phyloP scores from a whole-genome alignment of 176 grass and related monocot species.

The Typha latifolia region DNA sequence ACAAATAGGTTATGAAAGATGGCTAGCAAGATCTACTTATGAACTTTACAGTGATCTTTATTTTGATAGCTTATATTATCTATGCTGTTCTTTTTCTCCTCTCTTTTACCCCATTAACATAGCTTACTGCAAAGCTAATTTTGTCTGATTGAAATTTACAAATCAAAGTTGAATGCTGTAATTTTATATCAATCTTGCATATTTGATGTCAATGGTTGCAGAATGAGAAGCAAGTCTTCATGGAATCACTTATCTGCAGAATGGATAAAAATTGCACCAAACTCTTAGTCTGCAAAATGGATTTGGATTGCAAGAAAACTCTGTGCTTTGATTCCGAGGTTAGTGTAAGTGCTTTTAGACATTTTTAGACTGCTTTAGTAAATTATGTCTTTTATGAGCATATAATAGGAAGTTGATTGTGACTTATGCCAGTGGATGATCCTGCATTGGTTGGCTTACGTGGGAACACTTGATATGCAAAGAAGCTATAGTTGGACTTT shows the following conservation, averaged over 20 bases:
- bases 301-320: constrained; percentile 78
- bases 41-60: no score
- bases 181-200: constrained; percentile 1
- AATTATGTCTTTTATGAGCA: background rate
- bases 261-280: constrained; percentile 68
- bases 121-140: no score
- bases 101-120: no score
- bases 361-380: background rate
- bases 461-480: no score
- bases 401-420: background rate
- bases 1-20: no score
- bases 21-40: no score
- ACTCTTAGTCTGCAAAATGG: constrained; percentile 82
- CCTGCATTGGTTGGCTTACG: no score
- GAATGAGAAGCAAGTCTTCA: constrained; percentile 72
- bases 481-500: no score
- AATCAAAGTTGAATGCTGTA: background rate
- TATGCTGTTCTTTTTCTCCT: no score
- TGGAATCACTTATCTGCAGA: constrained; percentile 97
- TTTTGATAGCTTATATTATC: no score
- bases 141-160: background rate
- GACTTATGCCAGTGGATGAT: background rate
- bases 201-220: constrained; percentile 23
- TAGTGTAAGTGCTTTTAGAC: constrained; percentile 5
- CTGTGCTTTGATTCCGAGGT: constrained; percentile 86